Base-by-base conservation (phyloP, 768 basidiomycete species). In the Mycena latifolia region DNA sequence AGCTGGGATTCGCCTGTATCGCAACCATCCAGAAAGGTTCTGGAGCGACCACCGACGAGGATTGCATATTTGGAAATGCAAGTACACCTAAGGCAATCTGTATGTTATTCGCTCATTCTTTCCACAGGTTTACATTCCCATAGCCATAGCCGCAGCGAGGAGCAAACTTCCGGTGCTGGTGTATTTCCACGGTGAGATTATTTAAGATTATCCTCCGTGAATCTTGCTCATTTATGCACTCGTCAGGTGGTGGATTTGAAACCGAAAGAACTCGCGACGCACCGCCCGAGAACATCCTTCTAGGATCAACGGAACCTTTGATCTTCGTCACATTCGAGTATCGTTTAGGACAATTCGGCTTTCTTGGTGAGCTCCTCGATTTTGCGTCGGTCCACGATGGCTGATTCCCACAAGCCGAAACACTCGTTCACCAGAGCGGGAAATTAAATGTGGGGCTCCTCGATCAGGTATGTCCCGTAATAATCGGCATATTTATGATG, bases 51-150 rank as follows among this genome's bases (percentile, higher is more conserved):
- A 77, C 77, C 35, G 77, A 79, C 12, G 82, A 84, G 67, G 81
- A 84, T 61, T 84, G 82, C 61, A 70, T 84, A 2, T 84, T 81
- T 60, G 80, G 79, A 54, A 84, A 84, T 67, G 82, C 82, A 35
- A 65, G 70, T 54, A 15, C 24, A 33, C 31, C n/a, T n/a, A n/a
- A n/a, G n/a, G n/a, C n/a, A n/a, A n/a, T n/a, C n/a, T n/a, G n/a
- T n/a, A n/a, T n/a, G 10, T 11, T 5, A n/a, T 25, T 11, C 15
- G 17, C 17, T 57, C 24, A 61, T 37, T 15, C 24, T n/a, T 28
- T n/a, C 24, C 0, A 25, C n/a, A 73, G 72, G 61, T 73, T 37
- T 67, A 56, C 43, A 39, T 72, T 45, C 73, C 73, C 5, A 64
- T 56, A 11, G 41, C 37, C n/a, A 64, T n/a, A n/a, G n/a, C 69